Evolutionary conservation across 345 rosid genomes (phyloP), one percentile per base, ranked within the genome.

Genomic region (Brassica cretica): DNA sequence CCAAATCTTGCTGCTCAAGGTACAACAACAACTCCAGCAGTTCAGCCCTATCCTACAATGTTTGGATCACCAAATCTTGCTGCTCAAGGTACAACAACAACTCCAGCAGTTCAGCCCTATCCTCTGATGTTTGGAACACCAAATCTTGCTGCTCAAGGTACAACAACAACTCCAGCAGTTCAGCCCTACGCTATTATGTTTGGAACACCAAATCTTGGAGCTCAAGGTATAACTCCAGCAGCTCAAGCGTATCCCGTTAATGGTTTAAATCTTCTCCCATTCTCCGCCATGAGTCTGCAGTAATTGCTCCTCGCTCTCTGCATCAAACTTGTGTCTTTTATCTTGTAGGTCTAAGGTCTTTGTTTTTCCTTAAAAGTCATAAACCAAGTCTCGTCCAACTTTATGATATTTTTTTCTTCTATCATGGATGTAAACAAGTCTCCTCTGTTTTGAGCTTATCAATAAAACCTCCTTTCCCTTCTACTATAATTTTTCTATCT

Each of bases 251-350:
- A 2, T 67, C 68, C 68, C 19, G 24, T 15, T 15, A 2, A 10
- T n/a, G 70, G 55, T 62, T 62, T 8, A 5, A 15, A 10, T 69
- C 8, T 21, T 33, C 27, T 76, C 41, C 67, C 75, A 11, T 46
- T 33, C 30, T 10, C 56, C 14, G 14, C 69, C 74, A 76, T 76
- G 64, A 49, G 14, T 62, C 70, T 46, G 30, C 74, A 69, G 70
- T 76, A 63, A 25, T 68, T 0, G 37, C 63, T 60, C 68, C 63
- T 68, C 68, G 18, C 53, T 60, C 62, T 33, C 19, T 39, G 11
- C 63, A 30, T 29, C 63, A 46, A 61, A 76, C 5, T 14, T n/a
- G 6, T 60, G 21, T 60, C 25, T 76, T 60, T 5, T 8, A 60
- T 19, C 10, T 12, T 61, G 16, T 68, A 41, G 53, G 37, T 30